Conservation (phyloP, 129 eudicot genomes). For the Flaveria ramosissima region DNA sequence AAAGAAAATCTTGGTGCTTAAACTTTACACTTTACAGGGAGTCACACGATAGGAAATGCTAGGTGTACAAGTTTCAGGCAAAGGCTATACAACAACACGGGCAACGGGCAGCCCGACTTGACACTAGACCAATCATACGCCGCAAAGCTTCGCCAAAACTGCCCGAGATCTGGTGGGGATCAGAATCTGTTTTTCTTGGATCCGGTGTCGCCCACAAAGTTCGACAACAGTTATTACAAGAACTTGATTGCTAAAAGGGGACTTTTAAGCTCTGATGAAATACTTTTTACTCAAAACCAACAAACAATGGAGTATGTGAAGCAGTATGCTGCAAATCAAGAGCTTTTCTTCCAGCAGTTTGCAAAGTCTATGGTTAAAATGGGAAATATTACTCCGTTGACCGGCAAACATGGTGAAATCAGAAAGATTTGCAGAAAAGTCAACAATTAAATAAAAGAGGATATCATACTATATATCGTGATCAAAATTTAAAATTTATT, state of each 20-base stretch:
- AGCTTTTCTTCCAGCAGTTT: slow-evolving; percentile 46
- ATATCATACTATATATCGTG: background rate
- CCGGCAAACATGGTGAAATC: slow-evolving; percentile 44
- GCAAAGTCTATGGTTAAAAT: slow-evolving; percentile 51
- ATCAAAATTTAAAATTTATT: background rate
- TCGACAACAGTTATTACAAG: slow-evolving; percentile 47
- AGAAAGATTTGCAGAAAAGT: slow-evolving; percentile 47
- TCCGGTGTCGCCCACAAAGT: slow-evolving; percentile 30
- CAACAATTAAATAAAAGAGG: slow-evolving; percentile 17
- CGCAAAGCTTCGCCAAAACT: slow-evolving; percentile 32
- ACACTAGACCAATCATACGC: slow-evolving; percentile 41
- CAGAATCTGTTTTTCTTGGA: slow-evolving; percentile 49
- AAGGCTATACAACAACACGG: slow-evolving; percentile 31
- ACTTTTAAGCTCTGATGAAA: slow-evolving; percentile 43
- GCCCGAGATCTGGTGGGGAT: slow-evolving; percentile 53
- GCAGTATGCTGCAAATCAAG: slow-evolving; percentile 48
- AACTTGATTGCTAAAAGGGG: slow-evolving; percentile 46
- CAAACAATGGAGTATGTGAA: slow-evolving; percentile 37
- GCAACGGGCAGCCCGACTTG: slow-evolving; percentile 39
- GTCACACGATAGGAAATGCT: slow-evolving; percentile 44
- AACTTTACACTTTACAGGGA: slow-evolving; percentile 23
- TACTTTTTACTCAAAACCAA: slow-evolving; percentile 41
- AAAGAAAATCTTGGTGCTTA: slow-evolving; percentile 19
- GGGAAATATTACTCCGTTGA: slow-evolving; percentile 48
- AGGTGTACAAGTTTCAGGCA: slow-evolving; percentile 36